Evolutionary conservation across 139 green algal species (phyloP), one percentile per base, ranked within the genome.

Genomic region (Penium margaritaceum): DNA sequence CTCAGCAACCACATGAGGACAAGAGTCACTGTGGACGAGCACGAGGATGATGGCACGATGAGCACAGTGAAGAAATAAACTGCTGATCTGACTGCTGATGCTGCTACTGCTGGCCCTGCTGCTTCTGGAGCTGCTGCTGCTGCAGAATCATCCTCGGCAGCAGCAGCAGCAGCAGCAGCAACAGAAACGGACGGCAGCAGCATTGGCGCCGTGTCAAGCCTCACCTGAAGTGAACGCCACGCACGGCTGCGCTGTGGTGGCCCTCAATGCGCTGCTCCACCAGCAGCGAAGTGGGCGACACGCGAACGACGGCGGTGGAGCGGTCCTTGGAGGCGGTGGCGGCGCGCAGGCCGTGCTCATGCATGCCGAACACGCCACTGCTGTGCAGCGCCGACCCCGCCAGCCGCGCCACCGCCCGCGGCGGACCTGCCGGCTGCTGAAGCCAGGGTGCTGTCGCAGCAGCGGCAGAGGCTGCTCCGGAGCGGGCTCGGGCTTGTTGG

Each of bases 321-420:
- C 24, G 17, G 68, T 81, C 74, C 57, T 81, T 81, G 35, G 74
- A 81, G 14, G 74, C 66, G 33, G 67, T 78, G 2, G 30, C 15
- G 9, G 78, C 34, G 3, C 36, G 1, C 29, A 43, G 19, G 1
- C 53, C 65, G 24, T 38, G 44, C 41, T 77, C 74, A 24, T 81
- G 67, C 74, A 81, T 81, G 2, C 55, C 73, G 19, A 80, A 80
- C 21, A 80, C 78, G 64, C 73, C 73, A 9, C 78, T 35, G 37
- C 34, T 43, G 54, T 78, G 71, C n/a, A 78, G n/a, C 47, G n/a
- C 27, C 27, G 57, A n/a, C 47, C 36, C 27, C 27, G 57, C 29
- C 32, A 38, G 30, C 58, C 36, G 27, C n/a, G 24, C 29, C 58
- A 66, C 58, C 30, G 36, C 32, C n/a, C 30, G 58, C n/a, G 58